phyloP scores from a whole-genome alignment of 2,329 filamentous ascomycete species.

The Alternaria arbusti region DNA sequence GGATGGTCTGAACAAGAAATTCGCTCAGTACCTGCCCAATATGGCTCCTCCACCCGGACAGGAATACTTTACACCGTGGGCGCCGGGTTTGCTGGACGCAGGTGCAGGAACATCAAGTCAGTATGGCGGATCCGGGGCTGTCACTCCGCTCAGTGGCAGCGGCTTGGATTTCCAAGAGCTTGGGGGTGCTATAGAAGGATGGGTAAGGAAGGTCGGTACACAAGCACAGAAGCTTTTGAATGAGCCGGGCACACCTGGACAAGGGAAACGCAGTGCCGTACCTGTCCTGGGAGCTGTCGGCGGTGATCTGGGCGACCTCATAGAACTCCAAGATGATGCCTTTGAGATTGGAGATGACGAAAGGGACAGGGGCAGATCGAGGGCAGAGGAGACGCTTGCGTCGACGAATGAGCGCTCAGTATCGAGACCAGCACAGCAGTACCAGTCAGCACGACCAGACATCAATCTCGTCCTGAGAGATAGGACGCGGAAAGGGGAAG shows the following conservation, averaged over 20 bases:
- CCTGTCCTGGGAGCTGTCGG: constrained; percentile 50
- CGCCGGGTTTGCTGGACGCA: constrained; percentile 41
- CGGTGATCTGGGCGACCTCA: constrained; percentile 67
- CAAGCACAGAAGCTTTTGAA: constrained; percentile 57
- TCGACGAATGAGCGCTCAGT: constrained; percentile 24
- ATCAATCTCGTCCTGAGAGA: constrained; percentile 40
- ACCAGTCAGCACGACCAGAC: constrained; percentile 40
- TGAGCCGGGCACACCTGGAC: constrained; percentile 39
- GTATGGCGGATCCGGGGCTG: constrained; percentile 36
- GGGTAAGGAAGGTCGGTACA: constrained; percentile 82
- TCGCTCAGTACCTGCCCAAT: constrained; percentile 81
- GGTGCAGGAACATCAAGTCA: constrained; percentile 38
- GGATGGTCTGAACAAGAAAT: constrained; percentile 83
- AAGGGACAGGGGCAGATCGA: constrained; percentile 33
- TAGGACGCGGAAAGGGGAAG: constrained; percentile 30
- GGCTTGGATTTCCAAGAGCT: constrained; percentile 74
- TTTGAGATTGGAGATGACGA: constrained; percentile 51
- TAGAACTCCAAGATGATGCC: constrained; percentile 70
- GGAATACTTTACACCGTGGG: constrained; percentile 51
- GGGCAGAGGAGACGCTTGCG: constrained; percentile 17
- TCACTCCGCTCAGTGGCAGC: constrained; percentile 37
- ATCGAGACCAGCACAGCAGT: constrained; percentile 26
- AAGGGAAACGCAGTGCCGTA: constrained; percentile 38
- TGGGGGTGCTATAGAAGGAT: constrained; percentile 85
- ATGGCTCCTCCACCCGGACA: constrained; percentile 70